These are phyloP conservation scores for Cyberlindnera lachancei DNA, from an alignment of 805 yeast species.

Conservation along the genomic window DNA sequence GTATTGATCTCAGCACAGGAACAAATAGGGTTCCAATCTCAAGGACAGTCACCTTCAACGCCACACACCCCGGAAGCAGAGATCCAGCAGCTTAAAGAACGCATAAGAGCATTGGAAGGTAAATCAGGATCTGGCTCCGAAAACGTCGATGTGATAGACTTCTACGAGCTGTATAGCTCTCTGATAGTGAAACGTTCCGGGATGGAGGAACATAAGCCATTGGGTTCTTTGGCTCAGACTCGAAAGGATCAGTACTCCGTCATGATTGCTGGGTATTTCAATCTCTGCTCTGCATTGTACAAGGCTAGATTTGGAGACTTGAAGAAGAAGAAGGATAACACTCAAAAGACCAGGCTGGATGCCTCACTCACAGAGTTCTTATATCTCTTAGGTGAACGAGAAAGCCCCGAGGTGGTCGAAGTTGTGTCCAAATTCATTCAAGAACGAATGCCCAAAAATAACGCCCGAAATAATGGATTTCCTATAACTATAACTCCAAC, in stretches of 20 bases:
- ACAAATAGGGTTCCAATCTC: too few relatives aligned
- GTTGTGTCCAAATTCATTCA: slow-evolving; percentile 14
- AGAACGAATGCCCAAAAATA: slow-evolving; percentile 13
- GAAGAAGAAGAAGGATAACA: slow-evolving; percentile 5
- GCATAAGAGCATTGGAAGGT: too few relatives aligned
- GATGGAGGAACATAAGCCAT: slow-evolving; percentile 22
- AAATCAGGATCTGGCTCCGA: too few relatives aligned
- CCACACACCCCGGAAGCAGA: too few relatives aligned
- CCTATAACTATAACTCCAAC: slow-evolving; percentile 10
- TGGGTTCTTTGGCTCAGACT: slow-evolving; percentile 13
- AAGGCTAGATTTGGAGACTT: slow-evolving; percentile 9
- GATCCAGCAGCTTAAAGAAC: slow-evolving; percentile 7
- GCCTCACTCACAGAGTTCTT: slow-evolving; percentile 16
- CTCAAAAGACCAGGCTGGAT: slow-evolving; percentile 17
- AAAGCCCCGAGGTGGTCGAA: slow-evolving; percentile 14
- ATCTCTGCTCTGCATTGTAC: slow-evolving; percentile 13
- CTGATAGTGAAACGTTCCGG: slow-evolving; percentile 20
- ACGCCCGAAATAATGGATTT: slow-evolving; percentile 2
- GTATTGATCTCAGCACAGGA: too few relatives aligned
- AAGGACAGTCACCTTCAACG: too few relatives aligned
- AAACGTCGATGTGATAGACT: slow-evolving; percentile 14
- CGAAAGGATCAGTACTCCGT: slow-evolving; percentile 18
- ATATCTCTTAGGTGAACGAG: slow-evolving; percentile 16
- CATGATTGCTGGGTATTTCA: slow-evolving; percentile 17
- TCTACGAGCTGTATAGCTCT: slow-evolving; percentile 15